A percentile compares a stretch with the other conserved stretches of the same genome.
phyloP scores from a whole-genome alignment of 2,329 filamentous ascomycete species.

The Xylaria sp. region DNA sequence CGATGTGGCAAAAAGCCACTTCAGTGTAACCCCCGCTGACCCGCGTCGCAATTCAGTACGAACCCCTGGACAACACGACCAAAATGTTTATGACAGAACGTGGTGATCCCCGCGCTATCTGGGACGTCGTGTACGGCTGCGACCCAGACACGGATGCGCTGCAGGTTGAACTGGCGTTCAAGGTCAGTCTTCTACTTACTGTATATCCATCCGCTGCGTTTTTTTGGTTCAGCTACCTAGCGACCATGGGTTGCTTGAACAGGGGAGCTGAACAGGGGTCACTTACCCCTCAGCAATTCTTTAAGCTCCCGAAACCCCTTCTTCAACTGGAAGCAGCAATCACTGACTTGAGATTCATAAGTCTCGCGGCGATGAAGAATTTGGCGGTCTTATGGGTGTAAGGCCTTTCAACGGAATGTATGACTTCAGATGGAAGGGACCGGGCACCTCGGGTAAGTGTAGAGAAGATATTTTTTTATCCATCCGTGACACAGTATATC shows the following conservation, averaged over 20 bases:
- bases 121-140: conserved; percentile 56
- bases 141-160: conserved; percentile 55
- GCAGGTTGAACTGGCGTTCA: conserved; percentile 54
- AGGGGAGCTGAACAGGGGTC: not conserved
- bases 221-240: too few relatives aligned
- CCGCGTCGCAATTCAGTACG: conserved; percentile 49
- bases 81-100: conserved; percentile 62
- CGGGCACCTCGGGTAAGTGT: conserved; percentile 52
- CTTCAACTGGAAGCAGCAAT: not conserved
- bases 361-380: conserved; percentile 44
- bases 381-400: conserved; percentile 55
- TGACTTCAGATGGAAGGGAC: conserved; percentile 58
- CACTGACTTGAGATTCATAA: not conserved
- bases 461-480: not conserved
- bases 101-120: conserved; percentile 56
- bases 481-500: not conserved
- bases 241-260: not conserved
- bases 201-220: not conserved
- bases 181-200: conserved; percentile 20
- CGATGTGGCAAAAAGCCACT: conserved; percentile 1
- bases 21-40: conserved; percentile 29
- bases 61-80: conserved; percentile 57
- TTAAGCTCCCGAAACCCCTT: not conserved
- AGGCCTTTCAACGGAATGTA: conserved; percentile 53
- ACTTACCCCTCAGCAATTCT: not conserved